phyloP scores from a whole-genome alignment of 805 yeast genomes.

The Candida mattraensis region DNA sequence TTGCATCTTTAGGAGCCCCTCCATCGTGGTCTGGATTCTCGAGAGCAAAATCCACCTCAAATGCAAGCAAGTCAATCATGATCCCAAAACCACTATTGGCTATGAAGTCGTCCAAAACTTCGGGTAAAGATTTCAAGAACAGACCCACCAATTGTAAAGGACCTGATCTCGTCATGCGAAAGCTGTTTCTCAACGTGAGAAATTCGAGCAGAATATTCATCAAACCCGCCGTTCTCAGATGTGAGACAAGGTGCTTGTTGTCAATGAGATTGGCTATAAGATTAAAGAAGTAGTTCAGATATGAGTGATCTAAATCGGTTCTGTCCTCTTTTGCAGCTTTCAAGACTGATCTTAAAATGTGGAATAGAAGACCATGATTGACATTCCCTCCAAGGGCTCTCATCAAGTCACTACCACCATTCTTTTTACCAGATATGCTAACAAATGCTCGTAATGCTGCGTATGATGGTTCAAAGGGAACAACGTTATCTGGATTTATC shows the following conservation, averaged over 20 bases:
- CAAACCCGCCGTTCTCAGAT: conserved; percentile 74
- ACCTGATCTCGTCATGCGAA: conserved; percentile 58
- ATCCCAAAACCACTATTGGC: conserved; percentile 63
- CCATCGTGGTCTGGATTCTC: conserved; percentile 54
- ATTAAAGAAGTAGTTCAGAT: conserved; percentile 48
- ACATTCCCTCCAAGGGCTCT: conserved; percentile 83
- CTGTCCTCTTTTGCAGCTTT: conserved; percentile 43
- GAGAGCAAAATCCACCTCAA: conserved; percentile 65
- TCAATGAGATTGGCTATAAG: conserved; percentile 62
- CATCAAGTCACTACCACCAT: conserved; percentile 75
- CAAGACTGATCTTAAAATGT: conserved; percentile 63
- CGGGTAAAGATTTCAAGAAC: conserved; percentile 44
- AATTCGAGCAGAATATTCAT: conserved; percentile 65
- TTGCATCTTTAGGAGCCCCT: conserved; percentile 54
- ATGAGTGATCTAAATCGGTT: conserved; percentile 25
- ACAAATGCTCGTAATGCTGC: conserved; percentile 69
- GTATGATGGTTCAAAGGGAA: conserved; percentile 53
- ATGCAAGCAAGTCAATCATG: conserved; percentile 57
- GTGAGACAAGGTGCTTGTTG: conserved; percentile 51
- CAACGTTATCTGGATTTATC: conserved; percentile 61
- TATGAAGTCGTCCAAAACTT: conserved; percentile 61
- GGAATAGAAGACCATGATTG: conserved; percentile 79
- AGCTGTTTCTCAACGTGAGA: conserved; percentile 49
- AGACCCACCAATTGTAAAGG: conserved; percentile 59
- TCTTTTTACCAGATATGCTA: conserved; percentile 62